phyloP scores from a whole-genome alignment of 495 filamentous ascomycete species.

The Penicillium flavigenum region DNA sequence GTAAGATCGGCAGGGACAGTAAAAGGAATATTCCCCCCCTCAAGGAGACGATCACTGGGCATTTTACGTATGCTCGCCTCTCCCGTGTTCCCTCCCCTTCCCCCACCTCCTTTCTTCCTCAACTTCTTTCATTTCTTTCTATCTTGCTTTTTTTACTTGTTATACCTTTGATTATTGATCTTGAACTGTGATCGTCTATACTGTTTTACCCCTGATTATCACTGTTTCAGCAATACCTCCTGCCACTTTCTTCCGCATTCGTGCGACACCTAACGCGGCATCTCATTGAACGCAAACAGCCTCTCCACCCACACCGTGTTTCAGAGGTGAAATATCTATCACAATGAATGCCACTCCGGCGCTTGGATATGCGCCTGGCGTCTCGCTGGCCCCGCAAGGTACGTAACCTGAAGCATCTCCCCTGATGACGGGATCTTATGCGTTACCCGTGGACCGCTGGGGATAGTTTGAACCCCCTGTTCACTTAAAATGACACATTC shows the following conservation, averaged over 20 bases:
- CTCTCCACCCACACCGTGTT: conserved; percentile 26
- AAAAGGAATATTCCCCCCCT: background rate
- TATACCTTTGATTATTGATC: too few species aligned
- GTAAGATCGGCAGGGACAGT: conserved; percentile 8
- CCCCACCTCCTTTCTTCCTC: conserved; percentile 1
- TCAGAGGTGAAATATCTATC: conserved; percentile 18
- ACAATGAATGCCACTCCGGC: conserved; percentile 43
- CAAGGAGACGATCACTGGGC: conserved; percentile 1
- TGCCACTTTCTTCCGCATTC: conserved; percentile 16
- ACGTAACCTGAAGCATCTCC: conserved; percentile 27
- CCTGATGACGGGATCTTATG: background rate
- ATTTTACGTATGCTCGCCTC: conserved; percentile 13
- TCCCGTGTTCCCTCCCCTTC: conserved; percentile 14
- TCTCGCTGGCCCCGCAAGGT: conserved; percentile 42
- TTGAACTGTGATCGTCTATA: background rate
- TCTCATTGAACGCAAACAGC: conserved; percentile 17
- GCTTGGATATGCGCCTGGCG: conserved; percentile 41
- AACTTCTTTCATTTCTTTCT: conserved; percentile 9
- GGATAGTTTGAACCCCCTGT: conserved; percentile 4
- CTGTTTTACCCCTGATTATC: conserved; percentile 5
- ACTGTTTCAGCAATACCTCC: conserved; percentile 9
- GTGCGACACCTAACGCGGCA: conserved; percentile 21
- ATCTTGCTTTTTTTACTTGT: background rate
- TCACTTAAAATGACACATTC: conserved; percentile 9
- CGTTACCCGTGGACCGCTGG: background rate